Evolutionary conservation across 371 early-diverging fungal species (phyloP).

Genomic region (Circinella umbellata): DNA sequence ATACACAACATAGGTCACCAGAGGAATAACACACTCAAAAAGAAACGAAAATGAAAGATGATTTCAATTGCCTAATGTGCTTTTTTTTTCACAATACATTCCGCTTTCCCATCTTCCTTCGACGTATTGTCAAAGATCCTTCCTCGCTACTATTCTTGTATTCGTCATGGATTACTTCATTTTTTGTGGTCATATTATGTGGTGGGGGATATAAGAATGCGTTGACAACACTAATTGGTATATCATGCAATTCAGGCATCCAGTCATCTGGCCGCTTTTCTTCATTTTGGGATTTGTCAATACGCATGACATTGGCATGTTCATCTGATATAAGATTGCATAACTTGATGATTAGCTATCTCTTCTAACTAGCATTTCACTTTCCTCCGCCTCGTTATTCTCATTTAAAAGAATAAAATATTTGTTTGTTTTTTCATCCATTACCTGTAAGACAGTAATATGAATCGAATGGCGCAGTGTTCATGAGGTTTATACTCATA

Average conservation of each 20-base stretch:
- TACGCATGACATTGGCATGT: slow-evolving; percentile 57
- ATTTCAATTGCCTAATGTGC: background rate
- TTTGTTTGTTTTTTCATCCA: too few species aligned
- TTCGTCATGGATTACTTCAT: background rate
- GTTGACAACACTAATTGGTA: slow-evolving; percentile 74
- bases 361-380: too few species aligned
- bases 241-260: slow-evolving; percentile 75
- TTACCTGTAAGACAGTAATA: slow-evolving; percentile 73
- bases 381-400: too few species aligned
- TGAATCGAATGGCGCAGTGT: slow-evolving; percentile 71
- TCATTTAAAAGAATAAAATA: too few species aligned
- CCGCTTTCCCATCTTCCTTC: slow-evolving; percentile 4
- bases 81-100: background rate
- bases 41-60: background rate
- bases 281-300: slow-evolving; percentile 29
- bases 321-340: slow-evolving; percentile 47
- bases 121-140: slow-evolving; percentile 7
- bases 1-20: too few species aligned
- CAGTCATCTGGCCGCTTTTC: slow-evolving; percentile 57
- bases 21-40: background rate
- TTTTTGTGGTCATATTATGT: background rate
- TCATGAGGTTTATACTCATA: slow-evolving; percentile 69
- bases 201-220: slow-evolving; percentile 53
- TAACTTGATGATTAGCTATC: background rate
- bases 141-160: background rate